A percentile compares a stretch with the other conserved stretches of the same genome.
Conservation (phyloP, 2,329 filamentous ascomycete genomes). For the Ophiostoma fasciatum region DNA sequence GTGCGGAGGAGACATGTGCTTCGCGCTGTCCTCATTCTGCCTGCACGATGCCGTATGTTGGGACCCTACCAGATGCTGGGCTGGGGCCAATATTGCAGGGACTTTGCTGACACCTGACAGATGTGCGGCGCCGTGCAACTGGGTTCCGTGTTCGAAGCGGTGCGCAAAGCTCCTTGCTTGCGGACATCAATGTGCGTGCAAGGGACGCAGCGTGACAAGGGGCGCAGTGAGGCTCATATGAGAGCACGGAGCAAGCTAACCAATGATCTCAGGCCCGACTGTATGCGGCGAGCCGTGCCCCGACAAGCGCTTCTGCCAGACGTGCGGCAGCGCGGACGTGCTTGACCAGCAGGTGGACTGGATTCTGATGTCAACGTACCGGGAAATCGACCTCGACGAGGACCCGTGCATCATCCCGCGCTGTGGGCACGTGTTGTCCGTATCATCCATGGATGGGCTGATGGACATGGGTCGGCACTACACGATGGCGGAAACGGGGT, state of each 20-base stretch:
- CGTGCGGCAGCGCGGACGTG: conserved; percentile 29
- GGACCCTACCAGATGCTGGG: too few relatives aligned
- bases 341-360: conserved; percentile 34
- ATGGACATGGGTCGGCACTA: conserved; percentile 41
- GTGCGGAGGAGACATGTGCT: conserved; percentile 36
- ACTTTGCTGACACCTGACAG: not conserved
- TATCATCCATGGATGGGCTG: conserved; percentile 43
- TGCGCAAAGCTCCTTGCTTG: conserved; percentile 40
- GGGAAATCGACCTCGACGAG: conserved; percentile 41
- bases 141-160: conserved; percentile 47
- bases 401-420: conserved; percentile 45
- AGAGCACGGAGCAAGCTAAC: too few relatives aligned
- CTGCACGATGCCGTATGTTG: conserved; percentile 10
- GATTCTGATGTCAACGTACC: conserved; percentile 37
- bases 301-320: conserved; percentile 35
- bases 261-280: conserved; percentile 36
- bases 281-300: conserved; percentile 53
- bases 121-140: conserved; percentile 53
- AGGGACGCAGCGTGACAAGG: too few relatives aligned
- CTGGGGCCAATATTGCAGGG: too few relatives aligned
- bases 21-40: conserved; percentile 39
- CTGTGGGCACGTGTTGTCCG: conserved; percentile 50
- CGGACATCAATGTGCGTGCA: conserved; percentile 36
- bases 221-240: too few relatives aligned
- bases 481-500: conserved; percentile 18